phyloP scores from a whole-genome alignment of 805 yeast genomes.

The Ogataea salicorniae region DNA sequence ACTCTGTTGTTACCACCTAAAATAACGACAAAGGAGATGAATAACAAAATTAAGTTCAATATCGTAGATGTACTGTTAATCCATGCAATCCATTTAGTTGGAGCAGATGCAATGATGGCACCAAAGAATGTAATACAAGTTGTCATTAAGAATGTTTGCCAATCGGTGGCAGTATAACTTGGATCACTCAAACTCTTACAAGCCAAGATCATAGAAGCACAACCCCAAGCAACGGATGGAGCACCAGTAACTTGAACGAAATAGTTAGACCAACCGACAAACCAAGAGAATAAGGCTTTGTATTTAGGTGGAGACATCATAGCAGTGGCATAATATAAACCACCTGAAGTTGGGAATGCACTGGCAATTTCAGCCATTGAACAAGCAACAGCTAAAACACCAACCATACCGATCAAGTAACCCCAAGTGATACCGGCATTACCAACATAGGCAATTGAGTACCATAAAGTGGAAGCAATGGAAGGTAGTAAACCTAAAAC shows the following conservation, averaged over 20 bases:
- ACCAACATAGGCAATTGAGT: constrained; percentile 56
- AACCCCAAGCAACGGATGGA: constrained; percentile 54
- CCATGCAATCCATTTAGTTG: constrained; percentile 50
- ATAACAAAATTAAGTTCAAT: constrained; percentile 42
- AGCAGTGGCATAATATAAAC: constrained; percentile 62
- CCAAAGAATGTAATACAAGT: constrained; percentile 45
- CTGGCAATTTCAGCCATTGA: constrained; percentile 60
- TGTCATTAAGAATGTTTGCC: constrained; percentile 48
- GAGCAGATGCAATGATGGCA: constrained; percentile 43
- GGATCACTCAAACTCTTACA: constrained; percentile 38
- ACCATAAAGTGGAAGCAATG: constrained; percentile 54
- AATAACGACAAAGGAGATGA: constrained; percentile 47
- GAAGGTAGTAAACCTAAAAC: constrained; percentile 65
- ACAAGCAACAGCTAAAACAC: constrained; percentile 51
- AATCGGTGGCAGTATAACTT: constrained; percentile 37
- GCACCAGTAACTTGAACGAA: constrained; percentile 57
- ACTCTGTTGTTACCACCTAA: constrained; percentile 42
- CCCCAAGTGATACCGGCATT: constrained; percentile 62
- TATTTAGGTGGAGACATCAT: constrained; percentile 53
- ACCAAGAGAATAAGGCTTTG: constrained; percentile 53
- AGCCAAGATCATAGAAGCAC: constrained; percentile 53
- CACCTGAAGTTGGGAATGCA: constrained; percentile 62
- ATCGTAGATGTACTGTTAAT: constrained; percentile 46
- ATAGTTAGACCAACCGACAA: constrained; percentile 61
- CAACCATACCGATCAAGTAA: constrained; percentile 48